phyloP scores from a whole-genome alignment of 1,284 basidiomycete genomes.

The Moesziomyces sp. region DNA sequence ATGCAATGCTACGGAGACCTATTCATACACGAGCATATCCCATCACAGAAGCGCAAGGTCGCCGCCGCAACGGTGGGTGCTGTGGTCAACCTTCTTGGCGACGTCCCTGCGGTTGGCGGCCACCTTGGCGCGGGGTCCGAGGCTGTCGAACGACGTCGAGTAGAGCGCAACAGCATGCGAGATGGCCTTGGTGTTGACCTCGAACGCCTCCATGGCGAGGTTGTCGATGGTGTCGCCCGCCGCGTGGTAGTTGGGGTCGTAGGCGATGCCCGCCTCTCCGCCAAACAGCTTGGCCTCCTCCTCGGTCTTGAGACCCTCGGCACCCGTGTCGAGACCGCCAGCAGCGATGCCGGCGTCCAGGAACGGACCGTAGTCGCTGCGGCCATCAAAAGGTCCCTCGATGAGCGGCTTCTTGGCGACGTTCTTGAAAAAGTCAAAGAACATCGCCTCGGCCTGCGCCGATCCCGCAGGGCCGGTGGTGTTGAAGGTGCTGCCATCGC shows the following conservation, averaged over 20 bases:
- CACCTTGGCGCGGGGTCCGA: slow-evolving; percentile 12
- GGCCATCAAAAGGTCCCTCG: slow-evolving; percentile 27
- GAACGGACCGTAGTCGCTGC: slow-evolving; percentile 42
- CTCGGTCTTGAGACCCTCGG: slow-evolving; percentile 40
- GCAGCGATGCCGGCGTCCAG: slow-evolving; percentile 40
- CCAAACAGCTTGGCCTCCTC: slow-evolving; percentile 37
- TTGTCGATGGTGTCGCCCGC: slow-evolving; percentile 33
- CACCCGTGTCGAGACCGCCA: slow-evolving; percentile 40
- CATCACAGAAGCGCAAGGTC: slow-evolving; percentile 20
- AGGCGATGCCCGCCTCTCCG: slow-evolving; percentile 24
- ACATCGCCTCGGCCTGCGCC: slow-evolving; percentile 27
- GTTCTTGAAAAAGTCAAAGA: slow-evolving; percentile 34
- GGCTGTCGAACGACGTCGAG: slow-evolving; percentile 20
- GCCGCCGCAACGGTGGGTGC: slow-evolving; percentile 32
- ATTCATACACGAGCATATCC: too few species aligned
- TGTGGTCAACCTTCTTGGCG: slow-evolving; percentile 27
- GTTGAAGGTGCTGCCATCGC: slow-evolving; percentile 33
- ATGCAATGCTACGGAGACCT: too few species aligned
- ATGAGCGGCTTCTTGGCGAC: slow-evolving; percentile 29
- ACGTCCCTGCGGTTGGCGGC: slow-evolving; percentile 3
- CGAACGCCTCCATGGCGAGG: slow-evolving; percentile 34
- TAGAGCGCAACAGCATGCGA: slow-evolving; percentile 43
- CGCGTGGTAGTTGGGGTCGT: slow-evolving; percentile 43
- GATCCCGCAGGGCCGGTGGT: slow-evolving; percentile 31
- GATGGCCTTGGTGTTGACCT: slow-evolving; percentile 41